phyloP scores from a whole-genome alignment of 2,329 filamentous ascomycete species.

The Neoscytalidium dimidiatum region DNA sequence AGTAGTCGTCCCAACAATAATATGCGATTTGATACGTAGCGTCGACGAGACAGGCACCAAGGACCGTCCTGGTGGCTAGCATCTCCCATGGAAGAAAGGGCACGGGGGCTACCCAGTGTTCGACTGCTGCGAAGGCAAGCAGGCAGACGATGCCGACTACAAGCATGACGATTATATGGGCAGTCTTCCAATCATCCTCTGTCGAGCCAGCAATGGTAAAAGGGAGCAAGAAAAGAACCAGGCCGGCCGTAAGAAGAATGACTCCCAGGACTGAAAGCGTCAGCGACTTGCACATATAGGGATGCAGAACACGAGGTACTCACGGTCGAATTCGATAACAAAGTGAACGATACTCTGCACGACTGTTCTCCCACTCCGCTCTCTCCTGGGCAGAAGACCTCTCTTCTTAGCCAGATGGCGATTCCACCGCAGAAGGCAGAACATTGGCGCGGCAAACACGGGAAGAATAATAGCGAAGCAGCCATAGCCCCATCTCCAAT shows the following conservation, averaged over 20 bases:
- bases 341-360: slow-evolving; percentile 56
- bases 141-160: slow-evolving; percentile 41
- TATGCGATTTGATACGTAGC: slow-evolving; percentile 25
- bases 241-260: slow-evolving; percentile 60
- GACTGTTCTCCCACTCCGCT: slow-evolving; percentile 48
- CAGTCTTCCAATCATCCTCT: slow-evolving; percentile 36
- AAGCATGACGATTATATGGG: slow-evolving; percentile 45
- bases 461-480: slow-evolving; percentile 67
- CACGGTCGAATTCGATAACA: slow-evolving; percentile 60
- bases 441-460: slow-evolving; percentile 48
- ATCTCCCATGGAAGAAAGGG: slow-evolving; percentile 49
- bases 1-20: slow-evolving; percentile 42
- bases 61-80: slow-evolving; percentile 50
- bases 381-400: slow-evolving; percentile 48
- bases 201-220: slow-evolving; percentile 46
- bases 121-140: slow-evolving; percentile 41
- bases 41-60: slow-evolving; percentile 54
- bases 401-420: slow-evolving; percentile 36
- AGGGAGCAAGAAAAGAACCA: slow-evolving; percentile 67
- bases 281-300: slow-evolving; percentile 52
- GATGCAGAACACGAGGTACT: slow-evolving; percentile 52
- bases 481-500: slow-evolving; percentile 70
- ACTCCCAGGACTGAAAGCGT: slow-evolving; percentile 55
- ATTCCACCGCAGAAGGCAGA: slow-evolving; percentile 3
- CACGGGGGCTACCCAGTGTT: slow-evolving; percentile 41